Evolutionary conservation across 495 filamentous ascomycete species (phyloP).

Genomic region (Haplographium delicatum): DNA sequence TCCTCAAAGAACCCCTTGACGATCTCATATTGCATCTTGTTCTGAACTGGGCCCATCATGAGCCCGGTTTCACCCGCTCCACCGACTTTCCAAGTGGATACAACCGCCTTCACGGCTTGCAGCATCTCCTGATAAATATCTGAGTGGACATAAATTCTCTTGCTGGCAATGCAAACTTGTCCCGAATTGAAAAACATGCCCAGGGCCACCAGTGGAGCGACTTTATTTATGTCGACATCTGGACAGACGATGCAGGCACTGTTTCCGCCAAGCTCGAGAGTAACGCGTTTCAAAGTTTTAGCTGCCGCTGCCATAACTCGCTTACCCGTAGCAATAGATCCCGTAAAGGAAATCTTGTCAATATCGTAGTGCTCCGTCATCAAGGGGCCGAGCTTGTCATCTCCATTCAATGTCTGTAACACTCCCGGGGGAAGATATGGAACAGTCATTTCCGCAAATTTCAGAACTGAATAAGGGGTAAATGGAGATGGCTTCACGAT

Average conservation of each 20-base stretch:
- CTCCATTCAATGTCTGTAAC: constrained; percentile 54
- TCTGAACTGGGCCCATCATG: constrained; percentile 48
- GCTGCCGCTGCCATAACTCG: constrained; percentile 45
- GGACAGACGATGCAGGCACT: constrained; percentile 51
- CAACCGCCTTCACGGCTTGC: constrained; percentile 39
- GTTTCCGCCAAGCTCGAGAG: constrained; percentile 57
- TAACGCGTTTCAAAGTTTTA: constrained; percentile 51
- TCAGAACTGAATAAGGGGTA: constrained; percentile 55
- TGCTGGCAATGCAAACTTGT: constrained; percentile 54
- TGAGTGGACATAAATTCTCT: constrained; percentile 55
- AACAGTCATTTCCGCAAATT: constrained; percentile 50
- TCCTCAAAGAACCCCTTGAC: constrained; percentile 42
- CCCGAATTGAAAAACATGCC: constrained; percentile 47
- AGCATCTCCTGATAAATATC: constrained; percentile 49
- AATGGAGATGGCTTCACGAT: constrained; percentile 52
- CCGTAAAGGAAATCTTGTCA: constrained; percentile 57
- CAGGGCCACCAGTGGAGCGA: constrained; percentile 45
- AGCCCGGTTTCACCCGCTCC: constrained; percentile 12
- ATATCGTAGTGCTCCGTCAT: constrained; percentile 47
- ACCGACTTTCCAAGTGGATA: constrained; percentile 34
- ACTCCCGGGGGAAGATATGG: constrained; percentile 54
- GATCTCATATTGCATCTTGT: constrained; percentile 41
- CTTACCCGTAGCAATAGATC: constrained; percentile 50
- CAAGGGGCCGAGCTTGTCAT: constrained; percentile 48
- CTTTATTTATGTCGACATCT: constrained; percentile 53